Base-by-base conservation (phyloP, 768 basidiomycete species). In the Leucosporidium yakuticum region DNA sequence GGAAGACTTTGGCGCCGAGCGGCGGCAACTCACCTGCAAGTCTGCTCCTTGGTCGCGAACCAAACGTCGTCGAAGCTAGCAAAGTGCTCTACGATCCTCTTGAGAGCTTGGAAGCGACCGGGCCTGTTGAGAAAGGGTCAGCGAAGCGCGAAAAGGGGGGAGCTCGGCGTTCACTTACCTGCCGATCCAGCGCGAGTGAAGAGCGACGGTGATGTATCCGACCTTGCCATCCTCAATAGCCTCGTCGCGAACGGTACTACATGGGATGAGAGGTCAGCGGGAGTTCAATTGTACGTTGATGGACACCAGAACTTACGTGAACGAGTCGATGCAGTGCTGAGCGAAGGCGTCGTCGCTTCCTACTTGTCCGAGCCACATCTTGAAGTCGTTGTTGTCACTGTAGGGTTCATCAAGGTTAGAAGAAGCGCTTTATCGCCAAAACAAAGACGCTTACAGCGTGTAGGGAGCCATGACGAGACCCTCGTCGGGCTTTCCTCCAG, bases 21-120 rank as follows among this genome's bases (percentile, higher is more conserved):
- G n/a, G n/a, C n/a, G n/a, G n/a, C 14, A 44, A 15, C 39, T 44
- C 39, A 44, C 39, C 39, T 23, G 75, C 75, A 29, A 76, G 71
- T 59, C 64, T 76, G 69, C 54, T 76, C 76, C 25, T 74, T 36
- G 17, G 76, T 76, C 4, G 74, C 74, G 59, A 76, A 73, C 74
- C 74, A 75, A 15, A 76, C 76, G 62, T 74, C 76, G 53, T 75
- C 74, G 47, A 69, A 70, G 12, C 62, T 7, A 56, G 32, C 23
- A 27, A 76, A 55, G 39, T 76, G 67, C 61, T 76, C 71, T 0
- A 76, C 71, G 19, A 76, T 68, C 44, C 63, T 27, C 63, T 72
- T 73, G 25, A 76, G 67, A 20, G 76, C 73, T 20, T 69, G 68
- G 57, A 76, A 75, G 21, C 76, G 62, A 29, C 76, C 76, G 1